These are phyloP conservation scores for Prunus mume DNA, from an alignment of 306 rosid genomes.

Conservation along the genomic window DNA sequence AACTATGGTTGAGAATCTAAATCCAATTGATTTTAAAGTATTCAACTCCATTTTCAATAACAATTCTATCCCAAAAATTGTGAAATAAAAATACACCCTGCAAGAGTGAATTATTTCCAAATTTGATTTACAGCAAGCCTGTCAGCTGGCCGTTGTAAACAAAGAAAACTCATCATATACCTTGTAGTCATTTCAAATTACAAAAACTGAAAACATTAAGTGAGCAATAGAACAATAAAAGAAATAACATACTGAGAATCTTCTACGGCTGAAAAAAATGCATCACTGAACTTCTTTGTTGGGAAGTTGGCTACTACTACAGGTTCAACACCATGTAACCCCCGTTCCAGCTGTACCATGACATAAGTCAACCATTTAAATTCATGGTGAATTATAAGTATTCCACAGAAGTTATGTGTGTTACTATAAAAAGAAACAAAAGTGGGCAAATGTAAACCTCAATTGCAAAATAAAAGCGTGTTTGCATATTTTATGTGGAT, in stretches of 20 bases:
- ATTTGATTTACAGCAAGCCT: background rate
- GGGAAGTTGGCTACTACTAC: constrained; percentile 63
- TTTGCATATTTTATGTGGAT: background rate
- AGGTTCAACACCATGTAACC: constrained; percentile 75
- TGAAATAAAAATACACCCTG: background rate
- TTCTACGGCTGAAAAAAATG: constrained; percentile 63
- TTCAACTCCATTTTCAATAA: background rate
- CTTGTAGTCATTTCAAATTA: background rate
- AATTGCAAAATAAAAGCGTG: background rate
- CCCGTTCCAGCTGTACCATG: constrained; percentile 67
- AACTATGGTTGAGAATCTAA: background rate
- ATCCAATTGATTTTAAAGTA: background rate
- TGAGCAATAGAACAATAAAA: constrained; percentile 14
- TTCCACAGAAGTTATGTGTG: constrained; percentile 15
- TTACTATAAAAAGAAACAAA: constrained; percentile 15
- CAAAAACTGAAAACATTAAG: background rate
- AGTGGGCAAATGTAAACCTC: background rate
- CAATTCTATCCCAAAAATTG: background rate
- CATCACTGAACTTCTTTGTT: constrained; percentile 75
- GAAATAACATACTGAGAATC: constrained; percentile 75
- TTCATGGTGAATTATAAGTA: constrained; percentile 23
- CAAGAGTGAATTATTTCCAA: background rate
- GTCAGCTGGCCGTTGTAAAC: background rate
- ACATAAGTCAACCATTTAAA: constrained; percentile 17
- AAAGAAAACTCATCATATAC: background rate